Conservation (phyloP, 768 basidiomycete species). For the Hypholoma sublateritium region DNA sequence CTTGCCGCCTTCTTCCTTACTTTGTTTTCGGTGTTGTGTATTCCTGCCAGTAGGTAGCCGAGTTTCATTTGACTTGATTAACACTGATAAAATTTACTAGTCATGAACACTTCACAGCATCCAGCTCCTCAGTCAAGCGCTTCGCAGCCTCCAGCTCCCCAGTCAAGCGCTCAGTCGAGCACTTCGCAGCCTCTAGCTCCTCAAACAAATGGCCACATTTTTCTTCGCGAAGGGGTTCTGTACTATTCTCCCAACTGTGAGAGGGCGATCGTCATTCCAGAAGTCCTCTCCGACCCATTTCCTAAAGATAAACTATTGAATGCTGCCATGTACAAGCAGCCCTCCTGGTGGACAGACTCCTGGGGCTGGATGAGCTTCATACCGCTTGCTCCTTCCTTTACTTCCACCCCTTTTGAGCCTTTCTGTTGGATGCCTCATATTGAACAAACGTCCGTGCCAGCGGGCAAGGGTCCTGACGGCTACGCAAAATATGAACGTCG, state of each 20-base stretch:
- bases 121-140: too few species aligned
- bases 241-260: conserved; percentile 11
- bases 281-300: background rate
- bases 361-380: conserved; percentile 11
- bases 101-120: too few species aligned
- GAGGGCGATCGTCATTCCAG: background rate
- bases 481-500: background rate
- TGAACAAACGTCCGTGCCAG: background rate
- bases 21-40: too few species aligned
- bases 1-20: too few species aligned
- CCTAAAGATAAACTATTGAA: background rate
- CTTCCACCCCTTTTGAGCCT: background rate
- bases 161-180: too few species aligned
- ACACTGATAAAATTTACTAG: too few species aligned
- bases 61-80: too few species aligned
- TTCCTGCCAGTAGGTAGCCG: too few species aligned
- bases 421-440: conserved; percentile 7
- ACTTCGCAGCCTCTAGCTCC: too few species aligned
- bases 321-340: conserved; percentile 3
- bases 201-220: too few species aligned
- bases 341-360: conserved; percentile 6
- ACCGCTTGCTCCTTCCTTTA: conserved; percentile 5
- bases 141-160: too few species aligned
- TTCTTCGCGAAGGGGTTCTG: too few species aligned
- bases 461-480: background rate